Evolutionary conservation across 305 asterid genomes (phyloP).

Genomic region (Fraxinus greggii): DNA sequence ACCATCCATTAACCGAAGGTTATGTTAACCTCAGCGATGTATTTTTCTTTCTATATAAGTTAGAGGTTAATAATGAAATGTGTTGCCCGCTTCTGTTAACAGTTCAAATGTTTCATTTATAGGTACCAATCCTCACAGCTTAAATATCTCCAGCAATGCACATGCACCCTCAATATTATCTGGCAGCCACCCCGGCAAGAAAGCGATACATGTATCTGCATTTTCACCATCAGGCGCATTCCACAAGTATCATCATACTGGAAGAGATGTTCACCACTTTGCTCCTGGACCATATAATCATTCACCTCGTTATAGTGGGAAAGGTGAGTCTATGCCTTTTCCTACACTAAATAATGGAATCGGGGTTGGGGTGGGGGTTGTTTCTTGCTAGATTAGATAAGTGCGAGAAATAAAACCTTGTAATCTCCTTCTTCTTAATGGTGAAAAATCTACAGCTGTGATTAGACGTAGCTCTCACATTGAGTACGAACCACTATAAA

Average conservation of each 20-base stretch:
- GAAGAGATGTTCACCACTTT: constrained; percentile 39
- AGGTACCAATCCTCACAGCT: constrained; percentile 38
- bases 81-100: not conserved
- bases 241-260: constrained; percentile 32
- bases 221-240: constrained; percentile 32
- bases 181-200: constrained; percentile 34
- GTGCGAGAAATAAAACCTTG: not conserved
- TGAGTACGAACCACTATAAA: not conserved
- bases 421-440: not conserved
- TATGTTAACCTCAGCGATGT: constrained; percentile 12
- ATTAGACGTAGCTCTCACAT: not conserved
- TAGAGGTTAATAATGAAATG: constrained; percentile 5
- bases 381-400: not conserved
- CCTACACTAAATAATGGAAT: not conserved
- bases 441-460: not conserved
- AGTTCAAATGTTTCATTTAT: constrained; percentile 15
- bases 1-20: constrained; percentile 38
- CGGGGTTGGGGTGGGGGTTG: not conserved
- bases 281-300: constrained; percentile 39
- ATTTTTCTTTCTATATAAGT: not conserved
- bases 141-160: constrained; percentile 30
- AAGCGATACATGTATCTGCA: constrained; percentile 30
- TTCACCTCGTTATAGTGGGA: constrained; percentile 29
- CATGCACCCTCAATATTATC: constrained; percentile 30
- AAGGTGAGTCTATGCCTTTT: constrained; percentile 41